Conservation (phyloP, 1,284 basidiomycete genomes). For the Ganoderma sinense region DNA sequence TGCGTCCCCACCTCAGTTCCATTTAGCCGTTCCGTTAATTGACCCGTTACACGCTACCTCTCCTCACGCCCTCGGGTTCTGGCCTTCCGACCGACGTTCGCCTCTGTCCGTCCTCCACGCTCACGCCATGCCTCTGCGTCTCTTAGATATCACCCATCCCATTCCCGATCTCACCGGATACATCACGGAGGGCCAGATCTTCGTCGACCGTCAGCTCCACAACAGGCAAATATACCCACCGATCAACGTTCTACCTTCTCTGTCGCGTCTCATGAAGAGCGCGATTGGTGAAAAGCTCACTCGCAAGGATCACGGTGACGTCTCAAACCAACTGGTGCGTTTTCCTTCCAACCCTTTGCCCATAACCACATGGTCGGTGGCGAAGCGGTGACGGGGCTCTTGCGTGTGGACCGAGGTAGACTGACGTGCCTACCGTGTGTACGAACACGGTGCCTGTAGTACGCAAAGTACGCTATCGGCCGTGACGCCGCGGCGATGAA, state of each 20-base stretch:
- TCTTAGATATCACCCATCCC: slow-evolving; percentile 96
- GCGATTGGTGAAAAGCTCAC: slow-evolving; percentile 98
- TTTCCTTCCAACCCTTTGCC: slow-evolving; percentile 4
- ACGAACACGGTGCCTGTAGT: slow-evolving; percentile 51
- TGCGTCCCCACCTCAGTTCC: slow-evolving; percentile 46
- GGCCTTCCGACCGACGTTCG: slow-evolving; percentile 14
- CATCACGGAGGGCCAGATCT: slow-evolving; percentile 99
- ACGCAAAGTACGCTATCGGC: slow-evolving; percentile 97
- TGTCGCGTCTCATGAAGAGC: slow-evolving; percentile 99
- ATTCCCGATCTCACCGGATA: slow-evolving; percentile 99
- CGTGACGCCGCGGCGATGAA: slow-evolving; percentile 99
- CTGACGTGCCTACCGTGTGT: slow-evolving; percentile 13
- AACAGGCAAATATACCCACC: slow-evolving; percentile 99
- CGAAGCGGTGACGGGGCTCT: background rate
- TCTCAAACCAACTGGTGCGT: slow-evolving; percentile 93
- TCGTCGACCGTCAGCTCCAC: slow-evolving; percentile 94
- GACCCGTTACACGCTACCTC: slow-evolving; percentile 13
- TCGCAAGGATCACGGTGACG: slow-evolving; percentile 98
- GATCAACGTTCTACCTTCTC: slow-evolving; percentile 98
- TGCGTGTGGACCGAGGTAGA: slow-evolving; percentile 17
- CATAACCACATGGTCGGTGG: background rate
- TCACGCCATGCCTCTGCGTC: slow-evolving; percentile 17
- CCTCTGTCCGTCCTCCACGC: slow-evolving; percentile 14
- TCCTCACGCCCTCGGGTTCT: background rate
- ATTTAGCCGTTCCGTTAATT: slow-evolving; percentile 13